Evolutionary conservation across 2,329 filamentous ascomycete genomes (phyloP).

Genomic region (Diaporthe vaccinii): DNA sequence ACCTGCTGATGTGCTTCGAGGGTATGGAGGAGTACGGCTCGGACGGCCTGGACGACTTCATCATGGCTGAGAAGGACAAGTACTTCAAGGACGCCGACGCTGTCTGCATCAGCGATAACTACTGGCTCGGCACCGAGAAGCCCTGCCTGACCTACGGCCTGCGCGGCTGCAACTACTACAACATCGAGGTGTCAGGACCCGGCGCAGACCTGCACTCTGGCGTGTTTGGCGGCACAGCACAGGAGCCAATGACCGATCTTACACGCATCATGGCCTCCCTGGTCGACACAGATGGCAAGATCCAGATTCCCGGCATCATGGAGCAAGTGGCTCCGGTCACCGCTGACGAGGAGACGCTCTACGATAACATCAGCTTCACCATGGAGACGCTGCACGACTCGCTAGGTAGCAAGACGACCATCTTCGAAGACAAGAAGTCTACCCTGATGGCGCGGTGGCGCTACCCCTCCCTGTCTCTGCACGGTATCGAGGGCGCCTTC

Average conservation of each 20-base stretch:
- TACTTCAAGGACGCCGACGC: constrained; percentile 97
- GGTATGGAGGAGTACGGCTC: constrained; percentile 99
- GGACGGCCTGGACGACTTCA: constrained; percentile 95
- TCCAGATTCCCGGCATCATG: constrained; percentile 92
- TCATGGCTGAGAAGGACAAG: constrained; percentile 89
- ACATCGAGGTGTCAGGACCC: constrained; percentile 88
- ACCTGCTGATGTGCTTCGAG: constrained; percentile 99
- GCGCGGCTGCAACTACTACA: constrained; percentile 98
- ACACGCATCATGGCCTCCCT: constrained; percentile 84
- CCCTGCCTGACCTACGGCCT: constrained; percentile 98
- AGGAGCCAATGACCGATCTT: constrained; percentile 98
- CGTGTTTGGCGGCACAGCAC: constrained; percentile 95
- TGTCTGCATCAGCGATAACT: constrained; percentile 99
- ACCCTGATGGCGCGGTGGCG: constrained; percentile 98
- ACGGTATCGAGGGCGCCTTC: constrained; percentile 96
- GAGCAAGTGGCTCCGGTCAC: constrained; percentile 93
- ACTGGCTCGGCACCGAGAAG: constrained; percentile 99
- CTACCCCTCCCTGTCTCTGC: constrained; percentile 91
- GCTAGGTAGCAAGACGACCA: constrained; percentile 88
- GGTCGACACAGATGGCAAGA: constrained; percentile 92
- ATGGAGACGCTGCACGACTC: constrained; percentile 97
- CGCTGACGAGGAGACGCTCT: constrained; percentile 88
- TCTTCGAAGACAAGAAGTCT: constrained; percentile 88
- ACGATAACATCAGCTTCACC: constrained; percentile 90
- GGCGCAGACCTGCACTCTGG: constrained; percentile 96